Evolutionary conservation across 2,329 filamentous ascomycete genomes (phyloP).

Genomic region (Karstenula rhodostoma): DNA sequence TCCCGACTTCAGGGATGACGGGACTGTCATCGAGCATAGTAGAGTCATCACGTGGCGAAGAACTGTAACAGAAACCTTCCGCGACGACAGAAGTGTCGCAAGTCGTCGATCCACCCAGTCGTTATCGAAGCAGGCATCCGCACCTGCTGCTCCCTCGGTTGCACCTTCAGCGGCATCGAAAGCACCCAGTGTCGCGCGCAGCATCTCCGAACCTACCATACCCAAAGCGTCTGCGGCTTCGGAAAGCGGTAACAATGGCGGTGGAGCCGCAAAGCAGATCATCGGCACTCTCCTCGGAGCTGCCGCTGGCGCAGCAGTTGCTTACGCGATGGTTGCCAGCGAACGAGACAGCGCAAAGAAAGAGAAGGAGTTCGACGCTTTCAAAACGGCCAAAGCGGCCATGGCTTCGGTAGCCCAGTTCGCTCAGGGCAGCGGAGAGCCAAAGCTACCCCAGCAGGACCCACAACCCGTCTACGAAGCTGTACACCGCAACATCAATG

Average conservation of each 20-base stretch:
- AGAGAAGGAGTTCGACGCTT: constrained; percentile 51
- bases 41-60: constrained; percentile 55
- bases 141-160: constrained; percentile 36
- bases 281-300: constrained; percentile 81
- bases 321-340: constrained; percentile 75
- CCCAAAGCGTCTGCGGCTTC: constrained; percentile 34
- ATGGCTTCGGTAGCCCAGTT: constrained; percentile 34
- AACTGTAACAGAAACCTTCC: constrained; percentile 40
- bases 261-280: constrained; percentile 68
- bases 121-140: constrained; percentile 31
- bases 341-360: constrained; percentile 60
- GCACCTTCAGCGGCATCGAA: constrained; percentile 28
- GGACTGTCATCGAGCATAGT: constrained; percentile 52
- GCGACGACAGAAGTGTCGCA: constrained; percentile 43
- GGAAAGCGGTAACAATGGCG: constrained; percentile 51
- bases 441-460: constrained; percentile 40
- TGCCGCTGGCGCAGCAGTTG: constrained; percentile 77
- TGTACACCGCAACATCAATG: constrained; percentile 48
- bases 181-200: constrained; percentile 38
- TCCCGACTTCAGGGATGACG: constrained; percentile 49
- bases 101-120: constrained; percentile 35
- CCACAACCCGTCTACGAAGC: constrained; percentile 44
- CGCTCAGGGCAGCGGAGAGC: constrained; percentile 38
- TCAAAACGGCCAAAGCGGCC: constrained; percentile 42
- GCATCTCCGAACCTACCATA: constrained; percentile 43